Conservation (phyloP, 495 filamentous ascomycete species). For the Penicillium antarcticum region DNA sequence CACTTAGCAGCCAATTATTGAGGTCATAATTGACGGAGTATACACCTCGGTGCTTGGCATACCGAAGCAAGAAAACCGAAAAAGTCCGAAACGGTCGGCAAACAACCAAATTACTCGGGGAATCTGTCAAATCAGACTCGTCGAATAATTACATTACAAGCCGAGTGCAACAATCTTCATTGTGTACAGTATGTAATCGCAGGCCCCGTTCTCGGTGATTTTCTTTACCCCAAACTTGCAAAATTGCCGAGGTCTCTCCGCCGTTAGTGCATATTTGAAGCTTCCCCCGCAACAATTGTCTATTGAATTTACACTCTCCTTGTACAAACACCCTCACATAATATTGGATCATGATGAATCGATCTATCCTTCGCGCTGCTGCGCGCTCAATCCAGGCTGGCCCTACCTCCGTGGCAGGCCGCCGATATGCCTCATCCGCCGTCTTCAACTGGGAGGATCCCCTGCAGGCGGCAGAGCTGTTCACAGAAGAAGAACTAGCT, state of each 20-base stretch:
- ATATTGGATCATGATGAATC: constrained; percentile 30
- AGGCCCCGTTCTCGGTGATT: constrained; percentile 9
- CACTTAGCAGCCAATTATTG: constrained; percentile 1
- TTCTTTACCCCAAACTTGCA: background rate
- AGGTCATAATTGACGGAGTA: background rate
- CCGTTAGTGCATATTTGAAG: constrained; percentile 27
- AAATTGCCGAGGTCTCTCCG: constrained; percentile 27
- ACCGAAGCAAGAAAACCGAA: constrained; percentile 8
- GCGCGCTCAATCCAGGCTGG: constrained; percentile 31
- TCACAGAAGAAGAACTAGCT: constrained; percentile 86
- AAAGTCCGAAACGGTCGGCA: constrained; percentile 16
- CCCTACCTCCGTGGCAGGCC: constrained; percentile 14
- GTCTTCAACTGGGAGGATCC: constrained; percentile 93
- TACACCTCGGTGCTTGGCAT: constrained; percentile 5
- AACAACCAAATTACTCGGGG: constrained; percentile 5
- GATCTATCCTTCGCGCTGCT: constrained; percentile 34
- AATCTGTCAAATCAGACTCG: constrained; percentile 13
- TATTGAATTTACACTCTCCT: constrained; percentile 4
- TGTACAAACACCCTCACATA: background rate
- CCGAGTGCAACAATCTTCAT: background rate
- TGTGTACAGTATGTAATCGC: background rate
- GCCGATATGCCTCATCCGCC: constrained; percentile 51
- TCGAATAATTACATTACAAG: background rate
- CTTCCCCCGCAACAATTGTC: constrained; percentile 23
- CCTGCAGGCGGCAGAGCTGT: constrained; percentile 64